These are phyloP conservation scores for Barnettozyma sucrosica DNA, from an alignment of 805 yeast genomes.

Conservation along the genomic window DNA sequence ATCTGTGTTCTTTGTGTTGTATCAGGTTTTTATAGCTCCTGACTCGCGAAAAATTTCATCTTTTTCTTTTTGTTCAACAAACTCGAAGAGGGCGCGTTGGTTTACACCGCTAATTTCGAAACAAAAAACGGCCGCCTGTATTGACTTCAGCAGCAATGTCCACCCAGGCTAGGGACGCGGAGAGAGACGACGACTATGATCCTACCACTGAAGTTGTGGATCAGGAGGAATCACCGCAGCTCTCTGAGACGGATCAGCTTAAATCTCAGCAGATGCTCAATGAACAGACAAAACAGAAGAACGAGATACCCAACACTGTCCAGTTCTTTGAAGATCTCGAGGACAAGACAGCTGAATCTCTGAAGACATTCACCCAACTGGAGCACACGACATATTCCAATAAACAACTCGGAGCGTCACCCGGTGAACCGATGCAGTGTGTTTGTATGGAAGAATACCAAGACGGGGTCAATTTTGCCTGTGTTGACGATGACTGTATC, in stretches of 20 bases:
- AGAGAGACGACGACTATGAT: conserved; percentile 17
- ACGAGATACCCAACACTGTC: conserved; percentile 18
- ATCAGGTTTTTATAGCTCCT: no score
- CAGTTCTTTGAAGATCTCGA: conserved; percentile 32
- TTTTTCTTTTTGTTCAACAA: not conserved
- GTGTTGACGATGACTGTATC: conserved; percentile 87
- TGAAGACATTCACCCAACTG: conserved; percentile 48
- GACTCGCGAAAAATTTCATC: no score
- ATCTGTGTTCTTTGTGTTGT: no score
- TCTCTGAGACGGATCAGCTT: conserved; percentile 17
- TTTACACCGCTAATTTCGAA: no score
- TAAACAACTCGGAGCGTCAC: conserved; percentile 60
- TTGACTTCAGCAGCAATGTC: not conserved
- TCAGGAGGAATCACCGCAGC: conserved; percentile 12
- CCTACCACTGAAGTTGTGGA: conserved; percentile 9
- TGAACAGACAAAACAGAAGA: conserved; percentile 14
- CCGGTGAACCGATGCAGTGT: conserved; percentile 83
- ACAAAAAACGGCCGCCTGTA: no score
- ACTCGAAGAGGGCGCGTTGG: not conserved
- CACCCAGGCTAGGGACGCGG: not conserved
- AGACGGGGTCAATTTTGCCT: conserved; percentile 51
- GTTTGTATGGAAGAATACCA: conserved; percentile 62
- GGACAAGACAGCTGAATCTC: conserved; percentile 68
- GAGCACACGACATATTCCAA: conserved; percentile 56
- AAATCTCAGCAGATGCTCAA: conserved; percentile 17